Evolutionary conservation across 345 rosid genomes (phyloP), one percentile per base, ranked within the genome.

Genomic region (Raphanus sativus): DNA sequence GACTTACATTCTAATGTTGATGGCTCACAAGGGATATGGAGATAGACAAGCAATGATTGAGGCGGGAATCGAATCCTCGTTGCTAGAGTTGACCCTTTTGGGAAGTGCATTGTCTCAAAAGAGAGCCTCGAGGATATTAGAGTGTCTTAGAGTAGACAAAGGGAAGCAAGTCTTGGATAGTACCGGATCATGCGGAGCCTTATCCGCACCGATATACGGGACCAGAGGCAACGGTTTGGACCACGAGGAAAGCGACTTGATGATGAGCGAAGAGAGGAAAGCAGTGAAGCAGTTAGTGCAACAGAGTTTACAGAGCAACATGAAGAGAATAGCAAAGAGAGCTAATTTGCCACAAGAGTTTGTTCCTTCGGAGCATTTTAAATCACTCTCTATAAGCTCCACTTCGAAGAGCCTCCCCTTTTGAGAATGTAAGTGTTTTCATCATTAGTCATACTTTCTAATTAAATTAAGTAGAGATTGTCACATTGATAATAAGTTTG

Each of bases 401-500:
- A 95, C 99, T 77, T 95, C 99, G 52, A 95, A 95, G 84, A 95
- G 99, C 70, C 84, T 95, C 25, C 98, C 99, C 15, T 95, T 95
- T 81, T 95, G 87, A 87, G 52, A 77, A 50, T 30, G 83, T 75
- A 75, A 80, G 79, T 75, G 67, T 28, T 62, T 74, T 5, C 55
- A 29, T 67, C 30, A 62, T 79, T 62, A 60, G 58, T 61, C 67
- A 10, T 4, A 2, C 16, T 58, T 26, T 15, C 12, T 52, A 1
- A 17, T 28, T 70, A 30, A 6, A 32, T 68, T 36, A 55, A 2
- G 17, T 48, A 48, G 17, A 48, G 55, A 48, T n/a, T n/a, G 54
- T 48, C 17, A 48, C 55, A 48, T 48, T 48, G 17, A 48, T 48
- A 48, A 48, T 48, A 71, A 65, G 67, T 32, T 33, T 67, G 24